A percentile compares a stretch with the other conserved stretches of the same genome.
Evolutionary conservation across 352 stramenopile species (phyloP).

Genomic region (Pythium apleroticum): DNA sequence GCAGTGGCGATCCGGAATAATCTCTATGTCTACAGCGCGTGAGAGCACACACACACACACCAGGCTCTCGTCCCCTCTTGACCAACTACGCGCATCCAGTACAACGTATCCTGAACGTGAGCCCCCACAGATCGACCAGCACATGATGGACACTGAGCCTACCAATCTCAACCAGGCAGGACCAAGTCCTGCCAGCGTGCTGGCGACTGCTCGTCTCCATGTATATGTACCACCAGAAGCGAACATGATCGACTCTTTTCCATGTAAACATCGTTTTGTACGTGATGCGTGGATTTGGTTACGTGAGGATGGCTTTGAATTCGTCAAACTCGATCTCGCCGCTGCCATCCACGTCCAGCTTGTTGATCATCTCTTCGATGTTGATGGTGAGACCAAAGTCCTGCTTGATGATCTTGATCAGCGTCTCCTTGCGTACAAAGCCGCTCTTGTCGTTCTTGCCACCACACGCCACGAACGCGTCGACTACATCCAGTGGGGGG

Average conservation of each 20-base stretch:
- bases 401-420: constrained; percentile 96
- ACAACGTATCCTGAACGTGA: constrained; percentile 1
- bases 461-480: constrained; percentile 96
- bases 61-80: not conserved
- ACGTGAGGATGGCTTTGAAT: constrained; percentile 92
- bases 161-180: not conserved
- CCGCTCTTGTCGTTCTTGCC: constrained; percentile 92
- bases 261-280: not conserved
- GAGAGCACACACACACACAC: too few species aligned
- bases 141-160: not conserved
- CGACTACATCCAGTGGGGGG: constrained; percentile 59
- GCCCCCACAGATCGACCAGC: not conserved
- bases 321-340: constrained; percentile 97
- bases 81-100: constrained; percentile 1
- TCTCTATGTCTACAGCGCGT: constrained; percentile 79
- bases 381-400: constrained; percentile 97
- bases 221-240: constrained; percentile 11
- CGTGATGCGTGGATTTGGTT: constrained; percentile 7
- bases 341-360: constrained; percentile 93
- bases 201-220: not conserved
- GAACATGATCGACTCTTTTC: not conserved
- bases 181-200: not conserved
- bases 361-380: constrained; percentile 97
- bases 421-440: constrained; percentile 88
- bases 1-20: constrained; percentile 83